Evolutionary conservation across 805 yeast species (phyloP), one percentile per base, ranked within the genome.

Genomic region (Candida manassasensis): DNA sequence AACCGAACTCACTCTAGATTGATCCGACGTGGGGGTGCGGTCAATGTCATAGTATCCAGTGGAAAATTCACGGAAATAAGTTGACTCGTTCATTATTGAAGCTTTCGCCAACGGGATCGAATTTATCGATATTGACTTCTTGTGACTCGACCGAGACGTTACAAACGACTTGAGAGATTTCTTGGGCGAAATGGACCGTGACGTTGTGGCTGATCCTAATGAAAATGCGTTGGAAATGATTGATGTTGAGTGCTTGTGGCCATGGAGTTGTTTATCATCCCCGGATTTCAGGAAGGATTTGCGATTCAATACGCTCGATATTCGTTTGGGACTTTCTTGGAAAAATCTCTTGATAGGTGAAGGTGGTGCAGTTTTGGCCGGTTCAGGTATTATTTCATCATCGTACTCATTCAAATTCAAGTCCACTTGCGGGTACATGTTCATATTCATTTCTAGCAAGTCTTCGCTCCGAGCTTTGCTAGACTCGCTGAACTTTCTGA

Each of bases 1-100:
- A 25, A 67, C 41, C 48, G 71, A 56, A 56, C 75, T 49, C 27
- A 57, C 64, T 10, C 68, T 55, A 3, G 74, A 69, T 43, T 53
- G 46, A 36, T 57, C 61, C 12, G 70, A 63, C 11, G 53, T 57
- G 2, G 61, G 63, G 10, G 50, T 52, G 6, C 59, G 45, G 19
- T 57, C 57, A 11, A 50, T 19, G 37, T 65, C 71, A 59, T 61
- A 56, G 18, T 29, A 34, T 26, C 45, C 48, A 22, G 33, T 24
- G 2, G 42, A 32, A 9, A 27, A 25, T 4, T 29, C 29, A 16
- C 29, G 30, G 18, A 8, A 24, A 24, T 24, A 8, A 11, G 27
- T 7, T 8, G 27, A 14, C 12, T 24, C 27, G 12, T n/a, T 24
- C 9, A 10, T 19, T 6, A 24, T 24, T 6, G 6, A n/a, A 17